Evolutionary conservation across 1,139 yeast species (phyloP), one percentile per base, ranked within the genome.

Genomic region (Yamadazyma conglobata): DNA sequence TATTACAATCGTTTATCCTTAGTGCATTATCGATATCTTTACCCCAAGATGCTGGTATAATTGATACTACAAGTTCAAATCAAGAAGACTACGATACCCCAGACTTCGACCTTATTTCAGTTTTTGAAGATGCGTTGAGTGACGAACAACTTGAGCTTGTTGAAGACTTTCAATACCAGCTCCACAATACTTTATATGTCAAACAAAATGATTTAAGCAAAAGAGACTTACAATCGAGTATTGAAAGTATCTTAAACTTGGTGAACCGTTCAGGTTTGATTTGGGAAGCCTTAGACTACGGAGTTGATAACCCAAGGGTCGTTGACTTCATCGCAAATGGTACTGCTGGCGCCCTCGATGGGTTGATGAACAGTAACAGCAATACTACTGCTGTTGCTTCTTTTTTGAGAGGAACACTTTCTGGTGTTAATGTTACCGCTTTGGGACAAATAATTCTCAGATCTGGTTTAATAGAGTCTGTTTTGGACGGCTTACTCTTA

Each of bases 241-340:
- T 58, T 28, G 56, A 49, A 19, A 30, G 48, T 8, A 37, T 61
- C 13, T 40, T 65, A 15, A 31, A 41, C 11, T 30, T 50, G n/a
- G 48, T 66, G 21, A 66, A 67, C 42, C 42, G 40, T 19, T 55
- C 72, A 2, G 71, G 69, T 10, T 40, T 68, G 10, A 46, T 68
- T 24, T 62, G 63, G 50, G 46, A 49, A 9, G 48, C 56, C 13
- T 54, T 68, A 29, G 69, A 68, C 39, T 52, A 55, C 23, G 48
- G 64, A 28, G 67, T 67, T 11, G 58, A 50, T 20, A 45, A 55
- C 31, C 58, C 66, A 3, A 40, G 40, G 19, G 44, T 61, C 30
- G 48, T 64, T 33, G 43, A 49, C 19, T 45, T 42, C 16, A 33
- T 65, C 22, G 58, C 64, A 22, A 64, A 62, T 37, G 34, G 46